A percentile compares a stretch with the other conserved stretches of the same genome.
phyloP scores from a whole-genome alignment of 179 eudicot species.

The Corrigiola litoralis region DNA sequence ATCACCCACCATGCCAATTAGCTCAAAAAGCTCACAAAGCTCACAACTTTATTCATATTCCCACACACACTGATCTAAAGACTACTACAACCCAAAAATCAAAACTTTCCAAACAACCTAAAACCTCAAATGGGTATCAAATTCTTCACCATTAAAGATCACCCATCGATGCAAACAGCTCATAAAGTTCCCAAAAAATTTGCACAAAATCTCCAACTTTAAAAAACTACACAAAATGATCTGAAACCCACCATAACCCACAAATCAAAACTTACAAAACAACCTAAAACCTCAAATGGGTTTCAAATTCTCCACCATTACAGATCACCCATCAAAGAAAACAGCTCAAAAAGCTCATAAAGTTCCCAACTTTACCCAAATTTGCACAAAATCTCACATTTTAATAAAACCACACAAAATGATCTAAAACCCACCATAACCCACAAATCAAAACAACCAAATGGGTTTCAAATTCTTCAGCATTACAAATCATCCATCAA shows the following conservation, averaged over 20 bases:
- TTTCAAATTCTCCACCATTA: background rate
- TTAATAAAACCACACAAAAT: background rate
- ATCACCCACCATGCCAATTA: too few species aligned
- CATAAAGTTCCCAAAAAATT: too few species aligned
- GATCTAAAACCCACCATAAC: conserved; percentile 8
- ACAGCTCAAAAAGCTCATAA: background rate
- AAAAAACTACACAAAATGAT: background rate
- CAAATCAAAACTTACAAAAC: background rate
- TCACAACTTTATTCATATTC: too few species aligned
- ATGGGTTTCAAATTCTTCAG: too few species aligned
- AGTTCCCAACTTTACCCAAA: background rate
- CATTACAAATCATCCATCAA: too few species aligned
- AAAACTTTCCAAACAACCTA: background rate
- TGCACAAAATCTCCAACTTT: conserved; percentile 3
- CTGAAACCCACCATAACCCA: conserved; percentile 5
- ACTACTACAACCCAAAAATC: too few species aligned
- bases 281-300: too few species aligned
- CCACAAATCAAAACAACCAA: conserved; percentile 1
- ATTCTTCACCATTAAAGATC: too few species aligned
- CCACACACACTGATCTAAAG: too few species aligned
- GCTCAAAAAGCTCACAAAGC: too few species aligned
- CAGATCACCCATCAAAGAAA: background rate
- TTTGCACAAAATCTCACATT: conserved; percentile 7
- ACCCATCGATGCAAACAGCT: too few species aligned
- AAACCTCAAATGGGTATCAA: background rate